Evolutionary conservation across 2,329 filamentous ascomycete species (phyloP), one percentile per base, ranked within the genome.

Genomic region (Fusarium coicis): DNA sequence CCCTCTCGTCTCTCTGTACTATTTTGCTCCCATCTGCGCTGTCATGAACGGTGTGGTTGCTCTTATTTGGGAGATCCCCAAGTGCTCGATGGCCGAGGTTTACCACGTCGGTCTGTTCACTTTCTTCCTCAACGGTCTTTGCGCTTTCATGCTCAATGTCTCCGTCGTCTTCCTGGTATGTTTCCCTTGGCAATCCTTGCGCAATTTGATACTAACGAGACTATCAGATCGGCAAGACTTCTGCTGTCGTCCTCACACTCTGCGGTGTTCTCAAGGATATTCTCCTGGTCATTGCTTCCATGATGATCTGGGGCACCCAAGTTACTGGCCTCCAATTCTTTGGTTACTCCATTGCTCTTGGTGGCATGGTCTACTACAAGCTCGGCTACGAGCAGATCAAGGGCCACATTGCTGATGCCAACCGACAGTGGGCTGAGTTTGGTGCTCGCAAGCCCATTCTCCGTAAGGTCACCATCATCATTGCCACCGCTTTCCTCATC

Each of bases 241-340:
- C 93, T 2, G 93, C 93, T 58, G 91, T 96, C 61, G 92, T 96
- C 77, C 91, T 96, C 79, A 96, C 94, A 37, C 92, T 96, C 52
- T 96, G 93, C 80, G 93, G 93, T 85, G 93, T 96, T 43, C 90
- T 96, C 73, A 96, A 96, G 88, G 93, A 96, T 83, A 93, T 96
- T 66, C 88, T 96, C 78, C 91, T 96, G 56, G 93, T 96, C 67
- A 85, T 87, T 59, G 92, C 92, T 50, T 95, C 93, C 70, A 94
- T 95, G 90, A 82, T 93, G 74, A 93, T 96, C 82, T 96, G 93
- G 92, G 89, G 90, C 76, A 93, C 93, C 72, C 89, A 91, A 57
- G 91, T 96, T 72, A 90, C 92, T 21, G 85, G 85, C 62, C 89
- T 96, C 63, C 93, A 96, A 85, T 92, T 93, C 81, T 95, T 96